Conservation (phyloP, 441 rosid species). For the Erodium chrysanthum region DNA sequence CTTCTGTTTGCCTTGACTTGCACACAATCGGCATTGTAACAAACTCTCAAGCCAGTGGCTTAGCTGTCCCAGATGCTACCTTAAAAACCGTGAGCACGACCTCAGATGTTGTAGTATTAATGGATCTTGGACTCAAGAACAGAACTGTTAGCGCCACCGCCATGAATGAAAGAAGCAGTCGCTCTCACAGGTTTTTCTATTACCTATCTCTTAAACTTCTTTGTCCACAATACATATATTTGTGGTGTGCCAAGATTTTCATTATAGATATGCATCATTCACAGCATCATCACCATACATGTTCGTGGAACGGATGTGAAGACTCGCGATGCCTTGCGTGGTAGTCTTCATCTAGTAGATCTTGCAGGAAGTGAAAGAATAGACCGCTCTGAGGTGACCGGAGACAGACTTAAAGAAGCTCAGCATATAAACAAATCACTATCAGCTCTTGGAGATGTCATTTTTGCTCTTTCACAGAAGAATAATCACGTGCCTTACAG, state of each 20-base stretch:
- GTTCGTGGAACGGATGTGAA: conserved; percentile 56
- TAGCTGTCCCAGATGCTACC: conserved; percentile 93
- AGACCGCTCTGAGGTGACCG: conserved; percentile 80
- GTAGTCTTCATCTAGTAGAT: conserved; percentile 81
- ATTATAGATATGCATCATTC: background rate
- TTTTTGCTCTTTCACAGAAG: conserved; percentile 84
- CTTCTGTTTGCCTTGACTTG: conserved; percentile 44
- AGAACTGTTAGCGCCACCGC: conserved; percentile 89
- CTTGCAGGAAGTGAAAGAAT: conserved; percentile 96
- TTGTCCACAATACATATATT: conserved; percentile 3
- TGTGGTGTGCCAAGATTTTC: conserved; percentile 4
- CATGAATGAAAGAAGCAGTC: conserved; percentile 88
- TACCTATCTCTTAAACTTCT: background rate
- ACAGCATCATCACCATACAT: background rate
- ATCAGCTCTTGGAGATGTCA: conserved; percentile 91
- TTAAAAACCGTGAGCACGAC: conserved; percentile 73
- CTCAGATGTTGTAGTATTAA: conserved; percentile 70
- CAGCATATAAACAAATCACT: conserved; percentile 92
- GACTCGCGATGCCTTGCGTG: conserved; percentile 52
- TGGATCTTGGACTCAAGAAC: conserved; percentile 70
- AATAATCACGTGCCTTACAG: conserved; percentile 80
- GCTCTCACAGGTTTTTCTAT: conserved; percentile 62
- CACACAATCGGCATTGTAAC: conserved; percentile 92
- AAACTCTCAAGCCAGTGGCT: conserved; percentile 62
- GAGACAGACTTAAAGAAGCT: conserved; percentile 79